These are phyloP conservation scores for Lophium mytilinum DNA, from an alignment of 495 filamentous ascomycete species.

Conservation along the genomic window DNA sequence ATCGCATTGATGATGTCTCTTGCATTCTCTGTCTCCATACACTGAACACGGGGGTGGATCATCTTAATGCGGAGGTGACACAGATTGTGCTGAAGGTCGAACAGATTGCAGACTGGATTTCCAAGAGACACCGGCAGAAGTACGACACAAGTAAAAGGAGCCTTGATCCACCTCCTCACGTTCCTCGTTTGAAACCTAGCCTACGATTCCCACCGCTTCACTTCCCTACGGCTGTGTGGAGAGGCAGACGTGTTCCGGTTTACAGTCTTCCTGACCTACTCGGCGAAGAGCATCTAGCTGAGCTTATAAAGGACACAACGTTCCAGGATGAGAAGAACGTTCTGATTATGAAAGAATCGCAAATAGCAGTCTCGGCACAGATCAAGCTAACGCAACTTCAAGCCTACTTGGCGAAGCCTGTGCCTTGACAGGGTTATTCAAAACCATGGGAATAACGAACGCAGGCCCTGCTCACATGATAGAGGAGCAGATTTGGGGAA, in stretches of 20 bases:
- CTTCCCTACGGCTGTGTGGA: conserved; percentile 11
- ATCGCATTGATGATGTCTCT: conserved; percentile 28
- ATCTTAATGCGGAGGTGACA: neutral
- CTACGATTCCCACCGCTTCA: conserved; percentile 15
- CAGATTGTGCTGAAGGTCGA: conserved; percentile 1
- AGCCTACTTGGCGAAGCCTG: conserved; percentile 41
- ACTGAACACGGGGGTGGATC: conserved; percentile 11
- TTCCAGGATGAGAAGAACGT: conserved; percentile 35
- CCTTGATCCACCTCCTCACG: neutral
- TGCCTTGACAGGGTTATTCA: neutral
- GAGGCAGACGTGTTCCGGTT: conserved; percentile 16
- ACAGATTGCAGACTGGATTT: neutral
- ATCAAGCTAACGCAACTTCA: conserved; percentile 60
- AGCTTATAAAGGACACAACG: conserved; percentile 27
- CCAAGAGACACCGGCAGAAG: neutral
- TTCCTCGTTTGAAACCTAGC: conserved; percentile 11
- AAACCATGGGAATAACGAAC: neutral
- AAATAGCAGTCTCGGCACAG: conserved; percentile 44
- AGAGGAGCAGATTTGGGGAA: no score
- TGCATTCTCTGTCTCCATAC: conserved; percentile 16
- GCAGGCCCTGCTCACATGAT: neutral
- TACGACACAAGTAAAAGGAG: conserved; percentile 4
- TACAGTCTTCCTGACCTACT: conserved; percentile 23
- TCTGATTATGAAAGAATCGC: conserved; percentile 26
- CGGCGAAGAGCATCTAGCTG: conserved; percentile 29